Percentiles rank a stretch among this genome's conserved stretches.
phyloP scores from a whole-genome alignment of 2,329 filamentous ascomycete genomes.

The Oidium heveae region DNA sequence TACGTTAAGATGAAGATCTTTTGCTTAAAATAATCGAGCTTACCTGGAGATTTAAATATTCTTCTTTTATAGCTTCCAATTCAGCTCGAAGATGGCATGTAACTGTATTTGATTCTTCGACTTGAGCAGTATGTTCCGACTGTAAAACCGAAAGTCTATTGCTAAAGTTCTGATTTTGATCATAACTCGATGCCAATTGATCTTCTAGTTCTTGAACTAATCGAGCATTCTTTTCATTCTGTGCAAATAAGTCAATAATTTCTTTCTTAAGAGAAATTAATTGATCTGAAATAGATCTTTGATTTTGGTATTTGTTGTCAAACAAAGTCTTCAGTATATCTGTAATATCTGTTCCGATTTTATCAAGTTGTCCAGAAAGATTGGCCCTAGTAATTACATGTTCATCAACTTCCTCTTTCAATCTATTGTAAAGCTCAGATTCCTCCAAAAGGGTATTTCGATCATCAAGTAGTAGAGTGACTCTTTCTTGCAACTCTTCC shows the following conservation, averaged over 20 bases:
- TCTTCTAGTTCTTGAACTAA: slow-evolving; percentile 92
- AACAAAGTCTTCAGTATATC: slow-evolving; percentile 23
- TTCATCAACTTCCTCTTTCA: slow-evolving; percentile 29
- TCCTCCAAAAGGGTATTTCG: slow-evolving; percentile 33
- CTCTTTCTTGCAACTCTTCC: slow-evolving; percentile 39
- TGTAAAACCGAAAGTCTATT: slow-evolving; percentile 70
- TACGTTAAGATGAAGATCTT: not conserved
- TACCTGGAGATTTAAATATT: slow-evolving; percentile 47
- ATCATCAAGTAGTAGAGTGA: slow-evolving; percentile 28
- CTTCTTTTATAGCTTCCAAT: slow-evolving; percentile 38
- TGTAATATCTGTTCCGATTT: slow-evolving; percentile 27
- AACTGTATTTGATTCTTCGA: slow-evolving; percentile 53
- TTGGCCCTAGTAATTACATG: slow-evolving; percentile 31
- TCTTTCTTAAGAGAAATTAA: slow-evolving; percentile 38
- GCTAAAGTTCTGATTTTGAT: slow-evolving; percentile 64
- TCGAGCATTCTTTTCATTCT: slow-evolving; percentile 75
- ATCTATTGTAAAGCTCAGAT: slow-evolving; percentile 29
- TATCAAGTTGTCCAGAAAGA: slow-evolving; percentile 35
- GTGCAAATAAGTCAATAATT: slow-evolving; percentile 32
- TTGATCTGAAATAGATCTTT: slow-evolving; percentile 27
- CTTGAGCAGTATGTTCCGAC: slow-evolving; percentile 43
- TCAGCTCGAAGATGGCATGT: slow-evolving; percentile 39
- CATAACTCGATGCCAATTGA: slow-evolving; percentile 82
- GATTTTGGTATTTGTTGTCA: slow-evolving; percentile 20
- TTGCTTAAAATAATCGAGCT: slow-evolving; percentile 3